Evolutionary conservation across 352 stramenopile genomes (phyloP), one percentile per base, ranked within the genome.

Genomic region (Phytophthora fragariaefolia): DNA sequence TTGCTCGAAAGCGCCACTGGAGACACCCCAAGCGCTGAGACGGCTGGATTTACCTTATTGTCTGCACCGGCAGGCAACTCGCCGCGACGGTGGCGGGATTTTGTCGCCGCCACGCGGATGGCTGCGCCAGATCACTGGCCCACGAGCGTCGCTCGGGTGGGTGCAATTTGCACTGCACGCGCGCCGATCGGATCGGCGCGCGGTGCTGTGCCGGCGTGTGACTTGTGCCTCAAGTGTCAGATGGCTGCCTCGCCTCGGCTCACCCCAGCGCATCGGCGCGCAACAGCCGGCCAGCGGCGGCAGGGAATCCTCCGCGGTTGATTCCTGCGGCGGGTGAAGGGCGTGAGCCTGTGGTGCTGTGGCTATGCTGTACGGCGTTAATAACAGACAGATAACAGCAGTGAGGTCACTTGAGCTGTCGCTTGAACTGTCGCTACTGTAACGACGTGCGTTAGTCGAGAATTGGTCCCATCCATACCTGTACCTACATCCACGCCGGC

Each of bases 11-110:
- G 36, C 36, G 36, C 36, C 10, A 36, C 6, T 12, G 30, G 6
- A 12, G 6, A 12, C 6, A 12, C 30, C 6, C 6, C 6, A 12
- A 6, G 30, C 30, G 30, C 30, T 36, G 50, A 10, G 18, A 27
- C 8, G 23, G 58, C 58, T 66, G 58, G 48, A 66, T 66, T n/a
- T n/a, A n/a, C n/a, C n/a, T n/a, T 66, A 59, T 65, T 51, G 58
- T 65, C 57, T n/a, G 57, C 48, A 36, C 34, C 47, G 18, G 17
- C 23, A 43, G 17, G 18, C n/a, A 50, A 30, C 34, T 32, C 40
- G 40, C n/a, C 8, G 22, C 40, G 40, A 47, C n/a, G 8, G 8
- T 15, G 40, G 47, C 45, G 28, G 61, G 53, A 69, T 69, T 59
- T 59, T 66, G 58, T 56, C 49, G 56, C 23, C 53, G 32, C 26